Evolutionary conservation across 345 rosid genomes (phyloP).

Genomic region (Trapa bicornis): DNA sequence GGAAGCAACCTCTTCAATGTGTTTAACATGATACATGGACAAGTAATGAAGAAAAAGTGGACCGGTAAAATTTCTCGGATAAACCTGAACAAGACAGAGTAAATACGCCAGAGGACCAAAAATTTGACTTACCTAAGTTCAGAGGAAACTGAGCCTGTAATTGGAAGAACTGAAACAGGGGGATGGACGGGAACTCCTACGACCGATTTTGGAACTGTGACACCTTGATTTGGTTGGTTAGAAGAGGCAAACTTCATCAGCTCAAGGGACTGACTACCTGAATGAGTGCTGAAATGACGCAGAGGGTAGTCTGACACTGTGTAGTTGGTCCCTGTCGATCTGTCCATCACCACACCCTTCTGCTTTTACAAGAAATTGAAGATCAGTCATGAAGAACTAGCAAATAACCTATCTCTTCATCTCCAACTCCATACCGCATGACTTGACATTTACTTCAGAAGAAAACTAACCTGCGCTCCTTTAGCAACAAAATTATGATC

Average conservation of each 20-base stretch:
- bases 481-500: slow-evolving; percentile 27
- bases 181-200: slow-evolving; percentile 34
- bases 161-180: slow-evolving; percentile 28
- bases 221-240: slow-evolving; percentile 32
- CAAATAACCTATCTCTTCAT: not conserved
- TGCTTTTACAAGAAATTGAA: slow-evolving; percentile 9
- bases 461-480: slow-evolving; percentile 29
- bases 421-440: not conserved
- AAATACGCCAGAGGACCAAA: too few relatives aligned
- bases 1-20: not conserved
- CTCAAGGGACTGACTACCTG: slow-evolving; percentile 24
- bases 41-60: too few relatives aligned
- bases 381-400: not conserved
- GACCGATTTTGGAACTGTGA: slow-evolving; percentile 26
- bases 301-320: slow-evolving; percentile 17
- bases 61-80: too few relatives aligned
- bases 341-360: slow-evolving; percentile 20
- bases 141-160: slow-evolving; percentile 19
- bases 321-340: slow-evolving; percentile 24
- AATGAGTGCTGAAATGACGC: slow-evolving; percentile 25
- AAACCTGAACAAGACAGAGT: too few relatives aligned
- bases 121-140: slow-evolving; percentile 30
- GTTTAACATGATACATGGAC: too few relatives aligned
- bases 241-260: slow-evolving; percentile 36
- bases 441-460: not conserved